A percentile compares a stretch with the other conserved stretches of the same genome.
These are phyloP conservation scores for Lignosus rhinocerotis DNA, from an alignment of 1,284 basidiomycete species.

Conservation along the genomic window DNA sequence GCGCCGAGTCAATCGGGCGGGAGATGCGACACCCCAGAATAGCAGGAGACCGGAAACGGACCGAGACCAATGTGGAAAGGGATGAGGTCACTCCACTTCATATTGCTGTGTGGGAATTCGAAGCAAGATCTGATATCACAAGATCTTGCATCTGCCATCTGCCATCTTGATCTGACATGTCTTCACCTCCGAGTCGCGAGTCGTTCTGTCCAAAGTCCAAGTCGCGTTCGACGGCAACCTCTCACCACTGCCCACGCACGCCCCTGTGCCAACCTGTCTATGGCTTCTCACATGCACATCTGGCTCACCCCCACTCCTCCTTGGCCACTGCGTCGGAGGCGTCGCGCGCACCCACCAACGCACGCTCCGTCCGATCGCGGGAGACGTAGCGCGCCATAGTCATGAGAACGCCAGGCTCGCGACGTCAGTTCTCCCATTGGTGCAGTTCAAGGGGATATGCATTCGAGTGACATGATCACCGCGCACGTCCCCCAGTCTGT, in stretches of 20 bases:
- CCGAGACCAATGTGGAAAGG: neutral
- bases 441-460: neutral
- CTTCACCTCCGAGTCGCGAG: too few species aligned
- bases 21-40: too few species aligned
- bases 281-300: neutral
- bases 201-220: too few species aligned
- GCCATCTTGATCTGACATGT: conserved; percentile 5
- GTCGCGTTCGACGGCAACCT: too few species aligned
- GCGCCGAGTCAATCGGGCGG: too few species aligned
- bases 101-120: neutral
- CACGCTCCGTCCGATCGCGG: neutral
- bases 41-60: neutral
- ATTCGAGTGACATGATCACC: neutral
- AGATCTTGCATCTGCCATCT: neutral
- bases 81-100: neutral
- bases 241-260: neutral
- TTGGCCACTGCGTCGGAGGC: conserved; percentile 1
- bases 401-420: neutral
- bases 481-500: neutral
- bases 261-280: too few species aligned
- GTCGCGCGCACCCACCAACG: neutral
- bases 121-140: neutral
- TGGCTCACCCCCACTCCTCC: neutral
- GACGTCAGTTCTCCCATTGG: neutral
- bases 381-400: neutral